Evolutionary conservation across 2,329 filamentous ascomycete species (phyloP).

Genomic region (Exophiala lecanii-corni): DNA sequence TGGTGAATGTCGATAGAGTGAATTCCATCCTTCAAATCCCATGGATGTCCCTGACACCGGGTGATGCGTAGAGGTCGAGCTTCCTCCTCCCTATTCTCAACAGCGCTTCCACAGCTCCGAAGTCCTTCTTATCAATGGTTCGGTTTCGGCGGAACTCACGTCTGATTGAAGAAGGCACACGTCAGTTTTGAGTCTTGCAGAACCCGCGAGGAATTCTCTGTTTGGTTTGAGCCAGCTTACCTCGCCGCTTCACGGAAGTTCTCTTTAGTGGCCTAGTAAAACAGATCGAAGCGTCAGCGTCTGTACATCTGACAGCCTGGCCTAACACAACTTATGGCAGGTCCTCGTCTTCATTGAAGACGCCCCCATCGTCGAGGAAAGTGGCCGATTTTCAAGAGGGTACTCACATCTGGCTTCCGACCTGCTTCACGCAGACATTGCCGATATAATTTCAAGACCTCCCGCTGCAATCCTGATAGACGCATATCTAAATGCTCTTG

Average conservation of each 20-base stretch:
- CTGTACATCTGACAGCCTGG: no score
- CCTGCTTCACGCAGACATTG: conserved; percentile 76
- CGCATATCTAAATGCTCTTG: conserved; percentile 38
- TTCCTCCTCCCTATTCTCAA: conserved; percentile 76
- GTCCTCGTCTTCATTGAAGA: no score
- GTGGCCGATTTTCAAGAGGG: conserved; percentile 3
- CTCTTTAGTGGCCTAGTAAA: conserved; percentile 13
- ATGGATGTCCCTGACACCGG: conserved; percentile 71
- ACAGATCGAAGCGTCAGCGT: no score
- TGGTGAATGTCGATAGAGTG: no score
- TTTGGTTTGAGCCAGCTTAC: no score
- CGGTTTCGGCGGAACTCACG: conserved; percentile 71
- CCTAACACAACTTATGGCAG: no score
- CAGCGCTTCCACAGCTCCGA: conserved; percentile 78
- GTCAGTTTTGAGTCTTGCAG: no score
- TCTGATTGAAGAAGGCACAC: conserved; percentile 50
- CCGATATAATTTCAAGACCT: conserved; percentile 82
- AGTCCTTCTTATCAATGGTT: conserved; percentile 75
- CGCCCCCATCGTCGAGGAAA: background rate
- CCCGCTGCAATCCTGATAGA: conserved; percentile 82
- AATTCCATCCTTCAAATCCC: conserved; percentile 26
- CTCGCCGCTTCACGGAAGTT: conserved; percentile 41
- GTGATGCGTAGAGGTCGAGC: conserved; percentile 73
- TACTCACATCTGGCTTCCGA: conserved; percentile 68
- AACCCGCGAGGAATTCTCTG: no score